Evolutionary conservation across 345 rosid genomes (phyloP).

Genomic region (Carallia brachiata): DNA sequence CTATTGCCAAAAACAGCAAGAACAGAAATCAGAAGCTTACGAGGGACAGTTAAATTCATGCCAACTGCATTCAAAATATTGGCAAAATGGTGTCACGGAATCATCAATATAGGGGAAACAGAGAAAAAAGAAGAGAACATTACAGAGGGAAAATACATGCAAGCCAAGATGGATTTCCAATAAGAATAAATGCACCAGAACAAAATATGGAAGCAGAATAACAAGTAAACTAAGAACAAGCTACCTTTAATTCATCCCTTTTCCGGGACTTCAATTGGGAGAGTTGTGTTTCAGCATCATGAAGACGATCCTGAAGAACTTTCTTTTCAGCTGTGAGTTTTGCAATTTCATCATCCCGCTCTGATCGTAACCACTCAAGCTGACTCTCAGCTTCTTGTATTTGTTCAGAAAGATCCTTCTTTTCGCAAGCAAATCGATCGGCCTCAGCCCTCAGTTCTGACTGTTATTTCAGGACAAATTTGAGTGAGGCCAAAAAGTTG

Average conservation of each 20-base stretch:
- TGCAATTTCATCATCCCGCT: conserved; percentile 75
- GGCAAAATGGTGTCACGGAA: no score
- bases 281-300: conserved; percentile 87
- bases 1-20: background rate
- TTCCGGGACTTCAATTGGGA: conserved; percentile 83
- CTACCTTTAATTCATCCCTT: conserved; percentile 95
- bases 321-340: conserved; percentile 78
- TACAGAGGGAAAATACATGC: no score
- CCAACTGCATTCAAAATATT: background rate
- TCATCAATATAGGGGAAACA: background rate
- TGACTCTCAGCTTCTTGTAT: conserved; percentile 86
- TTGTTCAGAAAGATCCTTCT: conserved; percentile 82
- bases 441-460: conserved; percentile 85
- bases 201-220: background rate
- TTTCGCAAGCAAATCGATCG: conserved; percentile 81
- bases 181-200: background rate
- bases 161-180: background rate
- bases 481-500: conserved; percentile 12
- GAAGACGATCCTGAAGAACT: conserved; percentile 85
- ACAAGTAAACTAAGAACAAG: background rate
- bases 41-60: background rate
- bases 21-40: background rate
- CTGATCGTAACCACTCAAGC: conserved; percentile 96
- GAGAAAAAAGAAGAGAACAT: background rate
- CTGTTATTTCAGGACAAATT: conserved; percentile 47